A percentile compares a stretch with the other conserved stretches of the same genome.
phyloP scores from a whole-genome alignment of 169 alveolate species.

The Eimeria zaria region DNA sequence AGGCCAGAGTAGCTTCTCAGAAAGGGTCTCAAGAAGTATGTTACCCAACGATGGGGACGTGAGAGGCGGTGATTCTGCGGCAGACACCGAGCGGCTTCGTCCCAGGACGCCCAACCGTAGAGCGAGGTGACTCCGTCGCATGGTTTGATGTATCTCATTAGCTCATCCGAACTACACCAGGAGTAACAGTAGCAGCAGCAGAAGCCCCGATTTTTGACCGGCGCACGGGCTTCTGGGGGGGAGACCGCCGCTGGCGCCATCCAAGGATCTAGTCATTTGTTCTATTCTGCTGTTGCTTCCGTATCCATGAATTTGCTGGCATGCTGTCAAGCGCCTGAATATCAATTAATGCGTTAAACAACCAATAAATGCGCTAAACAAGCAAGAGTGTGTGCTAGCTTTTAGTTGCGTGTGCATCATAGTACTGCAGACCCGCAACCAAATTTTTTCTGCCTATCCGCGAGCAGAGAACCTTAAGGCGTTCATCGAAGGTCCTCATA shows the following conservation, averaged over 20 bases:
- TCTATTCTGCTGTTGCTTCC: neutral
- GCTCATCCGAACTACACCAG: neutral
- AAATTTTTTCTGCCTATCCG: neutral
- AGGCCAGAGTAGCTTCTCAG: neutral
- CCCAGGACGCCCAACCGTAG: slow-evolving; percentile 25
- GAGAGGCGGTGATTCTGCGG: neutral
- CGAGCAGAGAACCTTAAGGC: neutral
- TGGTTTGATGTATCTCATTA: neutral
- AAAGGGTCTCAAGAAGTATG: neutral
- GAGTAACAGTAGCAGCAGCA: neutral
- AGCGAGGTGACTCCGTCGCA: slow-evolving; percentile 4
- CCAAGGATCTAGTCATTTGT: neutral
- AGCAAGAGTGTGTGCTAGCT: neutral
- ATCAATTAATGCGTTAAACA: neutral
- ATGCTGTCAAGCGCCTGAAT: neutral
- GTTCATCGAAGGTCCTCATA: neutral
- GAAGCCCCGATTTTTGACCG: neutral
- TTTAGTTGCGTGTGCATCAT: neutral
- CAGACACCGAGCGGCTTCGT: slow-evolving; percentile 38
- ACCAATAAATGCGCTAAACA: neutral
- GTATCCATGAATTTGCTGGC: neutral
- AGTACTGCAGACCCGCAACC: neutral
- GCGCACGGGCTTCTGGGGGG: neutral
- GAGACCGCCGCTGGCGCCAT: neutral
- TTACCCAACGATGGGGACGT: slow-evolving; percentile 5